A percentile compares a stretch with the other conserved stretches of the same genome.
Evolutionary conservation across 2,329 filamentous ascomycete genomes (phyloP).

Genomic region (Paecilomyces fulvus): DNA sequence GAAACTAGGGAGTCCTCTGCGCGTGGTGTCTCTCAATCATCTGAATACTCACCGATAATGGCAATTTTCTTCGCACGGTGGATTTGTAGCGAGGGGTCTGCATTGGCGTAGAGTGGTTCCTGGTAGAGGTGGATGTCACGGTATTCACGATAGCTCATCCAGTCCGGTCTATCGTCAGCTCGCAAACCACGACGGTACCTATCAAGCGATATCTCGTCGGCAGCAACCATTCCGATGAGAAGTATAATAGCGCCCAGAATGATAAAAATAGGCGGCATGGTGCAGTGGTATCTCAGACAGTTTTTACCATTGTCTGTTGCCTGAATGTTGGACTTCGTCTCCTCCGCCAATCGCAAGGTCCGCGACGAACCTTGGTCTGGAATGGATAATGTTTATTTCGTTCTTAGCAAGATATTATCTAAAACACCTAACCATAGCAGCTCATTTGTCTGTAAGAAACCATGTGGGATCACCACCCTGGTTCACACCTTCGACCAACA

Average conservation of each 20-base stretch:
- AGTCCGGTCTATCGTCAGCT: constrained; percentile 1
- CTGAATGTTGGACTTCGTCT: neutral
- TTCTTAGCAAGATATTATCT: too few relatives aligned
- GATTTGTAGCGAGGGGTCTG: neutral
- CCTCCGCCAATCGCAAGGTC: too few relatives aligned
- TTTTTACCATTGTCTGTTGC: neutral
- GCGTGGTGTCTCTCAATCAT: neutral
- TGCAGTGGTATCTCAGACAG: neutral
- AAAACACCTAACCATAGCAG: too few relatives aligned
- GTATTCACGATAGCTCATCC: neutral
- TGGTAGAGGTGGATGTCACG: neutral
- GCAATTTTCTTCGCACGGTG: neutral
- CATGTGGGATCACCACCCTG: too few relatives aligned
- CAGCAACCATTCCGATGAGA: neutral
- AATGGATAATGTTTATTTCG: neutral
- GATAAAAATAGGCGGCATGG: neutral
- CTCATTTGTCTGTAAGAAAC: too few relatives aligned
- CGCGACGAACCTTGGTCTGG: neutral
- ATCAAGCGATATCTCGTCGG: neutral
- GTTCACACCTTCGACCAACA: neutral
- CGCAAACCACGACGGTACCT: neutral
- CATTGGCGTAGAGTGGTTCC: neutral
- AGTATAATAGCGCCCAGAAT: neutral
- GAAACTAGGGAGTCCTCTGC: neutral
- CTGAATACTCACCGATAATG: neutral